These are phyloP conservation scores for Gymnopilus junonius DNA, from an alignment of 768 basidiomycete genomes.

Conservation along the genomic window DNA sequence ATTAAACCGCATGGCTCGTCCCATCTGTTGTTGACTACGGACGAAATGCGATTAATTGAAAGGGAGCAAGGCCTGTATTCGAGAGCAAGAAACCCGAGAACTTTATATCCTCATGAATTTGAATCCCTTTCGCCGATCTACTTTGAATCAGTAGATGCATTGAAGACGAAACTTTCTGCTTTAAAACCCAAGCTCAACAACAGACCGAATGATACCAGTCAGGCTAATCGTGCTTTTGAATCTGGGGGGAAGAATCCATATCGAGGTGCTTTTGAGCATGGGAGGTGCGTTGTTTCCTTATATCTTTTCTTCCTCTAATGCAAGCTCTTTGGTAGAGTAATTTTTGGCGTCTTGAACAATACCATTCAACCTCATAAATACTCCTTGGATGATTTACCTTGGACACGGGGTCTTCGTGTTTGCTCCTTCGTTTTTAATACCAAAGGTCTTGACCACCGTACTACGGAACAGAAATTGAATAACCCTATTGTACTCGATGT, in stretches of 20 bases:
- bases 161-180: conserved; percentile 40
- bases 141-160: conserved; percentile 35
- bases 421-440: conserved; percentile 33
- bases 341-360: conserved; percentile 26
- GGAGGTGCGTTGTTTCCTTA: conserved; percentile 36
- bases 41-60: conserved; percentile 29
- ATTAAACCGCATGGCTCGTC: conserved; percentile 47
- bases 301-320: neutral
- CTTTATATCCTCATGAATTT: conserved; percentile 29
- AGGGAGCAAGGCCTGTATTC: neutral
- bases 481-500: conserved; percentile 34
- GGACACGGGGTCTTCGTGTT: conserved; percentile 24
- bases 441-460: conserved; percentile 26
- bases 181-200: conserved; percentile 42
- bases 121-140: conserved; percentile 53
- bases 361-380: conserved; percentile 21
- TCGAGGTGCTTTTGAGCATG: conserved; percentile 52
- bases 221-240: conserved; percentile 43
- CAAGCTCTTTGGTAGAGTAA: conserved; percentile 14
- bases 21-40: conserved; percentile 44
- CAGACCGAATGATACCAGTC: conserved; percentile 47
- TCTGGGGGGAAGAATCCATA: conserved; percentile 23
- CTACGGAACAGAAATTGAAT: conserved; percentile 17
- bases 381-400: conserved; percentile 25
- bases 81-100: neutral